Percentiles rank a stretch among this genome's conserved stretches.
phyloP scores from a whole-genome alignment of 805 yeast genomes.

The Monosporozyma solicola region DNA sequence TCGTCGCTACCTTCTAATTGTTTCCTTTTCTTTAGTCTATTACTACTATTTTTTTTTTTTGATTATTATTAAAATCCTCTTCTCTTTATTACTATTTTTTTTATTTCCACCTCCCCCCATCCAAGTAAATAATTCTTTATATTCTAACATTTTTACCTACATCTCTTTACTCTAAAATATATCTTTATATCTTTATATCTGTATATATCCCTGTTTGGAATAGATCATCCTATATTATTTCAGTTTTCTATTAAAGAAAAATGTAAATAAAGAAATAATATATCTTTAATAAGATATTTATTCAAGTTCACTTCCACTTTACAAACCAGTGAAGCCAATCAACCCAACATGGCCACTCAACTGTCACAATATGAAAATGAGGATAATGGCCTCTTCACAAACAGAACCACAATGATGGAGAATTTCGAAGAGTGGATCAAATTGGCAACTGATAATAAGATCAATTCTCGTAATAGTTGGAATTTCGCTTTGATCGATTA shows the following conservation, averaged over 20 bases:
- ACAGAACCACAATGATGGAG: conserved; percentile 36
- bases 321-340: neutral
- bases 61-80: neutral
- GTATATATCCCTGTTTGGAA: too few species aligned
- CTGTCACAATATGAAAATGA: conserved; percentile 6
- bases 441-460: conserved; percentile 74
- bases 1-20: conserved; percentile 75
- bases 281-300: too few species aligned
- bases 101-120: neutral
- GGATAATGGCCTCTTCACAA: conserved; percentile 24
- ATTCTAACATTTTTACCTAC: neutral
- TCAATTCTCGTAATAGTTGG: conserved; percentile 82
- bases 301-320: too few species aligned
- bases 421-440: conserved; percentile 76
- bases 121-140: neutral
- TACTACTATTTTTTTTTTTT: neutral
- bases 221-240: too few species aligned
- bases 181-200: neutral
- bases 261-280: too few species aligned
- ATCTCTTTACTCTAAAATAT: too few species aligned
- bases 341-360: neutral
- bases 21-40: neutral
- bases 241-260: too few species aligned
- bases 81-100: neutral
- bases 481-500: conserved; percentile 85